Evolutionary conservation across 306 rosid genomes (phyloP), one percentile per base, ranked within the genome.

Genomic region (Psophocarpus tetragonolobus): DNA sequence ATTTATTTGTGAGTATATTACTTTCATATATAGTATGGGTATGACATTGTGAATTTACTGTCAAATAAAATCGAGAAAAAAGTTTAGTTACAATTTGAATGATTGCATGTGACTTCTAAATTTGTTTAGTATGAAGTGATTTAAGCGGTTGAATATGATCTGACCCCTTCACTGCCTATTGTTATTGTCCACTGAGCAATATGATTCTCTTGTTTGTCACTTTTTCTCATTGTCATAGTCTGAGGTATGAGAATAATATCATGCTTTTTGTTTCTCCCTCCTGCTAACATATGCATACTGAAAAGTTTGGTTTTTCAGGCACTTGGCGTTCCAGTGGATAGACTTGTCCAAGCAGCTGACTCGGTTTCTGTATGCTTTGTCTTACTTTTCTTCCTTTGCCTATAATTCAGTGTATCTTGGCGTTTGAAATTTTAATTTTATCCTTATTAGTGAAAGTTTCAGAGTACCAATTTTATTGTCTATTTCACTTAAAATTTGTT

Each of bases 311-410:
- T 73, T 66, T 84, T 74, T 45, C 91, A 95, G 98, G 97, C 98
- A 73, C 97, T 95, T 36, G 93, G 97, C 9, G 90, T 95, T 88
- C 96, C 96, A 61, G 92, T 91, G 79, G 69, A 82, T 81, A 89
- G 97, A 87, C 96, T 95, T 60, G 93, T 92, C 68, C 88, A 85
- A 77, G 97, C 96, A 2, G 98, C 98, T 74, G 98, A 95, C 87
- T 89, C 98, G 4, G 97, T 88, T 74, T 94, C 84, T 8, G 84
- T 84, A 74, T 41, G 81, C 18, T 56, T 74, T 74, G 33, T 42
- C 32, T 77, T 45, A 77, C 71, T 57, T 74, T 53, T 62, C 21
- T 18, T 14, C 50, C 50, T 88, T 80, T 90, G 73, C 70, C 30
- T 81, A 84, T 15, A 85, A 85, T 44, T 86, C 88, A 54, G 80